Conservation (phyloP, 352 stramenopile genomes). For the Globisporangium cystogenes region DNA sequence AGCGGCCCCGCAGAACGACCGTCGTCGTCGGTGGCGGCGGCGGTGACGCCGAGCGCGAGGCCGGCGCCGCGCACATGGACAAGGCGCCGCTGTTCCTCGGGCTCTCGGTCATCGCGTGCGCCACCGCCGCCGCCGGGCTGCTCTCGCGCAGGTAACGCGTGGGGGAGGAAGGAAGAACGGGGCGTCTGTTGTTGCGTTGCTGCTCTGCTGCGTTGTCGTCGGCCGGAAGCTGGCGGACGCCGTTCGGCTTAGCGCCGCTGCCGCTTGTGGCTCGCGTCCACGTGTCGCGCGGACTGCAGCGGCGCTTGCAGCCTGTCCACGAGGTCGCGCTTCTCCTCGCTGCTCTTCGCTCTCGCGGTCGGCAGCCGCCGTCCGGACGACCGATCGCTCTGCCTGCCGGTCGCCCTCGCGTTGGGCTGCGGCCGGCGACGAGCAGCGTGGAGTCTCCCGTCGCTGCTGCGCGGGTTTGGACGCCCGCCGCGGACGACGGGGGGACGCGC, state of each 20-base stretch:
- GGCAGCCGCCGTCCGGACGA: background rate
- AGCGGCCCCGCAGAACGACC: constrained; percentile 7
- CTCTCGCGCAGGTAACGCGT: constrained; percentile 29
- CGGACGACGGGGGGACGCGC: background rate
- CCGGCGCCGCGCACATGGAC: background rate
- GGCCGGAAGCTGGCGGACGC: background rate
- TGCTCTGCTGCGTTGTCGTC: background rate
- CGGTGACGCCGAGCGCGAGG: constrained; percentile 5
- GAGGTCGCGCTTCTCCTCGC: constrained; percentile 3
- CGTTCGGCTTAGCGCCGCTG: constrained; percentile 2
- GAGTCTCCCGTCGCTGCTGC: background rate
- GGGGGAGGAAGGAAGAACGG: background rate
- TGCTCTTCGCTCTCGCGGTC: too few relatives aligned
- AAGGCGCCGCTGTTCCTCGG: constrained; percentile 37
- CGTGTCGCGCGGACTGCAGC: constrained; percentile 4
- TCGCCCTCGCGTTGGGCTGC: background rate
- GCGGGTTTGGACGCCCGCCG: background rate
- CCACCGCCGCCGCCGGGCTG: constrained; percentile 33
- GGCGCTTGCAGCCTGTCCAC: constrained; percentile 9
- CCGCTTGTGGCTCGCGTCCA: constrained; percentile 5
- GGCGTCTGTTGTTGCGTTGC: background rate
- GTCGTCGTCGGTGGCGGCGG: background rate
- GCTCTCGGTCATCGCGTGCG: constrained; percentile 46
- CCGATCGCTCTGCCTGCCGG: background rate
- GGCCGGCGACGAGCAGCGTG: background rate